Evolutionary conservation across 148 eudicot species (phyloP).

Genomic region (Fagopyrum homotropicum): DNA sequence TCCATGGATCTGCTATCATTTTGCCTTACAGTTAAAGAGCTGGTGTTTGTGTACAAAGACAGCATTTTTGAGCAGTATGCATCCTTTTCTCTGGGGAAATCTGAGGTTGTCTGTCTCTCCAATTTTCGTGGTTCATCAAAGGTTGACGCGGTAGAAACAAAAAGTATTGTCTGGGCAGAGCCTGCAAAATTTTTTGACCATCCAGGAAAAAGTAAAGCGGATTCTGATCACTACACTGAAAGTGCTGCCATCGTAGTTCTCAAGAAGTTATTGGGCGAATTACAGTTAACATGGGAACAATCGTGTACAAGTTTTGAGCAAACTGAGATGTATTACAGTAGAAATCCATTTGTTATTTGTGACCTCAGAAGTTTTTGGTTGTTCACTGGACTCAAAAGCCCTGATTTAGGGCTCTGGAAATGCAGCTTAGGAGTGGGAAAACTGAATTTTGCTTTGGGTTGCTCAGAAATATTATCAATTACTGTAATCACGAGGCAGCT

Average conservation of each 20-base stretch:
- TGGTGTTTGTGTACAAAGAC: conserved; percentile 33
- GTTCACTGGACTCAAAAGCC: conserved; percentile 28
- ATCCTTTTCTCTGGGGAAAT: conserved; percentile 43
- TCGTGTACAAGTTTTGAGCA: conserved; percentile 35
- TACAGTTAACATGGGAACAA: conserved; percentile 46
- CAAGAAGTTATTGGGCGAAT: conserved; percentile 30
- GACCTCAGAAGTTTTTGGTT: conserved; percentile 35
- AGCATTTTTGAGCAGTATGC: conserved; percentile 41
- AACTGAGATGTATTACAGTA: conserved; percentile 19
- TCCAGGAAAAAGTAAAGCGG: conserved; percentile 21
- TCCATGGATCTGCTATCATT: conserved; percentile 31
- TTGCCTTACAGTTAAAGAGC: conserved; percentile 26
- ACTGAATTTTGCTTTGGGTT: conserved; percentile 47
- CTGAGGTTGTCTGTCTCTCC: conserved; percentile 42
- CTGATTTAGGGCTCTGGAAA: conserved; percentile 37
- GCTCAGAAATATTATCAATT: conserved; percentile 34
- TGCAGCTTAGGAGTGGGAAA: conserved; percentile 58
- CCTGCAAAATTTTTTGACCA: conserved; percentile 33
- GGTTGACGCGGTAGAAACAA: conserved; percentile 18
- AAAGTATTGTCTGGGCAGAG: conserved; percentile 45
- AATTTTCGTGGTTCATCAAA: conserved; percentile 20
- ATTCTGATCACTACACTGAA: conserved; percentile 18
- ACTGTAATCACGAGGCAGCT: conserved; percentile 41
- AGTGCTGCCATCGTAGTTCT: conserved; percentile 27
- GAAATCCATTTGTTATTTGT: conserved; percentile 60